A percentile compares a stretch with the other conserved stretches of the same genome.
These are phyloP conservation scores for Cardamine occulta DNA, from an alignment of 345 rosid genomes.

Conservation along the genomic window DNA sequence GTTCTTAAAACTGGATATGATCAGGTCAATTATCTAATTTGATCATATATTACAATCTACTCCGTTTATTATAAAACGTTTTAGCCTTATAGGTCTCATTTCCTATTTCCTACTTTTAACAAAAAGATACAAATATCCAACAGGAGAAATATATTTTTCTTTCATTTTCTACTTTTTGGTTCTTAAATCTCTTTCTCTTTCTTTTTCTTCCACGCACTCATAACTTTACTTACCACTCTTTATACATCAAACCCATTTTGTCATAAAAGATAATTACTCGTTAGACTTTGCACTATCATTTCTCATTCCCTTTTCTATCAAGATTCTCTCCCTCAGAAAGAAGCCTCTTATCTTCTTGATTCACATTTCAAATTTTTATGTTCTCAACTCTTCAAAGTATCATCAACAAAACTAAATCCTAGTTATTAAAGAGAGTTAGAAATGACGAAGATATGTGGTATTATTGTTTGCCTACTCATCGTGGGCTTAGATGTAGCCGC, in stretches of 20 bases:
- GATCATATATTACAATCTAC: background rate
- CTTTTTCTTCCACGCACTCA: constrained; percentile 15
- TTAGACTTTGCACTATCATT: constrained; percentile 16
- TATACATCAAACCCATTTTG: constrained; percentile 27
- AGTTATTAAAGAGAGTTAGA: constrained; percentile 21
- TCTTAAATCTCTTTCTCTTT: constrained; percentile 8
- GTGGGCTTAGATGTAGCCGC: constrained; percentile 81
- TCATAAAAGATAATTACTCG: constrained; percentile 31
- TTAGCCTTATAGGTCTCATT: background rate
- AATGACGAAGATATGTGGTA: constrained; percentile 69
- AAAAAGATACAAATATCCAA: constrained; percentile 9
- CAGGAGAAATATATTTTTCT: constrained; percentile 10
- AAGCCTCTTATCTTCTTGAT: constrained; percentile 32
- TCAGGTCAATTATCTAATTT: background rate
- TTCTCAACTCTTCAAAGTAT: constrained; percentile 9
- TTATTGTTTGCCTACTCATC: constrained; percentile 73
- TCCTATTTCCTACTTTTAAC: background rate
- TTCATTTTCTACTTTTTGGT: constrained; percentile 21
- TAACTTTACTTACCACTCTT: constrained; percentile 25
- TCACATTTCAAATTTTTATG: background rate
- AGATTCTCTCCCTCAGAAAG: constrained; percentile 15
- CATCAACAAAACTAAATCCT: constrained; percentile 1
- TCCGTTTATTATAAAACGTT: background rate
- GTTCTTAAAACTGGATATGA: background rate
- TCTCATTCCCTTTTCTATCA: constrained; percentile 25